These are phyloP conservation scores for Albatrellus ellisii DNA, from an alignment of 768 basidiomycete genomes.

Conservation along the genomic window DNA sequence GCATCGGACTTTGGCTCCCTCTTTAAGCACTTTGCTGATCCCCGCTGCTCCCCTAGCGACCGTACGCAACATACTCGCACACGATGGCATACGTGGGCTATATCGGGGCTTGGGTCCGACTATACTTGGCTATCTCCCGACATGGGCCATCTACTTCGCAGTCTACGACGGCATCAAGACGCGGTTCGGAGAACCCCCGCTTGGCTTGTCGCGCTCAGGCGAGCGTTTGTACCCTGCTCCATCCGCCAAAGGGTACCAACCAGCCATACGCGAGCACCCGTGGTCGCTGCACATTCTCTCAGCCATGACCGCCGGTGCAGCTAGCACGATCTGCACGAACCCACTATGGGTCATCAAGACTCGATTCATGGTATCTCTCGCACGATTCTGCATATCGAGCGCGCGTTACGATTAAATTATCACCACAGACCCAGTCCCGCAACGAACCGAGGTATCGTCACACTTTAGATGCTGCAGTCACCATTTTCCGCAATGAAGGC, in stretches of 20 bases:
- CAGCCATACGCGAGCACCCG: constrained; percentile 64
- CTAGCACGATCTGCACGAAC: constrained; percentile 88
- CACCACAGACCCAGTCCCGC: constrained; percentile 64
- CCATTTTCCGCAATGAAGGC: constrained; percentile 88
- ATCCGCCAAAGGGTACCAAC: constrained; percentile 78
- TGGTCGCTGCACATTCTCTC: constrained; percentile 87
- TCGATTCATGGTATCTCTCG: constrained; percentile 77
- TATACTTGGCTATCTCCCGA: constrained; percentile 91
- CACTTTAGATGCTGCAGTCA: constrained; percentile 78
- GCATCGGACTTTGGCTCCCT: neutral
- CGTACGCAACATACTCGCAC: constrained; percentile 37
- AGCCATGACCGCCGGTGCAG: constrained; percentile 90
- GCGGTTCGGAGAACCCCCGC: constrained; percentile 55
- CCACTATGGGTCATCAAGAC: constrained; percentile 99
- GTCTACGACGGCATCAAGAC: constrained; percentile 95
- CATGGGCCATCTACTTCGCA: constrained; percentile 98
- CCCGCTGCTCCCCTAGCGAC: constrained; percentile 15
- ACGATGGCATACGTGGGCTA: constrained; percentile 75
- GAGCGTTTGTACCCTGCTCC: constrained; percentile 68
- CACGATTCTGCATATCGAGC: too few species aligned
- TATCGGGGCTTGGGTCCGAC: constrained; percentile 98
- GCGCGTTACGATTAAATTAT: constrained; percentile 8
- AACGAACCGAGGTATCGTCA: constrained; percentile 73
- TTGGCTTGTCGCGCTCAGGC: constrained; percentile 21
- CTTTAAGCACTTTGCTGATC: constrained; percentile 8